phyloP scores from a whole-genome alignment of 768 basidiomycete species.

The Trichaptum fuscoviolaceum region DNA sequence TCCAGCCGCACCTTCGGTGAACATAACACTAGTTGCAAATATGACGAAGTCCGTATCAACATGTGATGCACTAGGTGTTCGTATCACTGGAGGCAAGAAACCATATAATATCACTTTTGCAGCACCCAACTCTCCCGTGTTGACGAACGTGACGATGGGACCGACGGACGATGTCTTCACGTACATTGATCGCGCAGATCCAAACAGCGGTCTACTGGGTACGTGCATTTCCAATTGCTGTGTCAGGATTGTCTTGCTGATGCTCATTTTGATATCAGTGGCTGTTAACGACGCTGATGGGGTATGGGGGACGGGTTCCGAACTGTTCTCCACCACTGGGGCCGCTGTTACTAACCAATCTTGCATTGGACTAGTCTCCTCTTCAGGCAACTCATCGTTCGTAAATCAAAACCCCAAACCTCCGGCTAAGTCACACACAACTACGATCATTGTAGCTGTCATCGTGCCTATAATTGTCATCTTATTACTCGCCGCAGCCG shows the following conservation, averaged over 20 bases:
- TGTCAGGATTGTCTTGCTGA: neutral
- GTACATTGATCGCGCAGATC: conserved; percentile 37
- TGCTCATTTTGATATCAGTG: conserved; percentile 14
- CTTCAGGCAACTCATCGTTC: conserved; percentile 3
- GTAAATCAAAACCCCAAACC: conserved; percentile 10
- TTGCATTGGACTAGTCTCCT: neutral
- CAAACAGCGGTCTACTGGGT: conserved; percentile 37
- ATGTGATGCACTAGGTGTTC: conserved; percentile 43
- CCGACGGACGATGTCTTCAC: conserved; percentile 33
- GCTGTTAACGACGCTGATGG: conserved; percentile 33
- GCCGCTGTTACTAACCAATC: neutral
- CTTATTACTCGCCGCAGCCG: conserved; percentile 21
- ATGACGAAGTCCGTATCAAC: conserved; percentile 24
- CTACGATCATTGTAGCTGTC: conserved; percentile 26
- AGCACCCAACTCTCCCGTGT: conserved; percentile 29
- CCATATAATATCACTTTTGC: conserved; percentile 42
- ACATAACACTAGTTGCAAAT: conserved; percentile 7
- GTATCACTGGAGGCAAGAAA: conserved; percentile 36
- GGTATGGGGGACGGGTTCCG: conserved; percentile 26
- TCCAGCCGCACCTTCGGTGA: neutral
- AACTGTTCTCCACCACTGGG: conserved; percentile 15
- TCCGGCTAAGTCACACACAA: conserved; percentile 17
- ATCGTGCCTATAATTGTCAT: conserved; percentile 25
- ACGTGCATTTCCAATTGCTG: conserved; percentile 13
- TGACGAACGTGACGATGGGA: conserved; percentile 38